Base-by-base conservation (phyloP, 306 rosid genomes). In the Quercus aquifolioides region DNA sequence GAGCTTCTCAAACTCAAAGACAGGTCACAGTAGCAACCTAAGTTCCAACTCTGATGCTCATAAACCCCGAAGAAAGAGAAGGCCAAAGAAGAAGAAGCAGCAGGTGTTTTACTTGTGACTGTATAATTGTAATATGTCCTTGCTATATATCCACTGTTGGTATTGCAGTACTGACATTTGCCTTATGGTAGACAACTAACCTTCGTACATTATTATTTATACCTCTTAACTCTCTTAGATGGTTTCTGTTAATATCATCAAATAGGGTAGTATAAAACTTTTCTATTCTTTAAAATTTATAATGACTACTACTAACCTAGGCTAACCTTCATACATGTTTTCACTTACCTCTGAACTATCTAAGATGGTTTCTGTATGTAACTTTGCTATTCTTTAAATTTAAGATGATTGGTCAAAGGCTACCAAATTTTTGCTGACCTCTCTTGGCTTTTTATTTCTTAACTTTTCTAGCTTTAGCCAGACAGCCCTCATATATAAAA, bases 21-120 rank as follows among this genome's bases (percentile, higher is more conserved):
- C 96, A 12, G 79, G 92, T 80, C 96, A 87, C 46, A 91, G 98
- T 67, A 95, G 99, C 83, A 91, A 89, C 81, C 73, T 95, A 76
- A 95, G 99, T 85, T 95, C 99, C 84, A 95, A 95, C 85, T 95
- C 98, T 31, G 99, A 95, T 85, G 99, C 99, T 73, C 96, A 89
- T 83, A 95, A 95, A 76, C 97, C 99, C 56, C 80, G 92, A 78
- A 90, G 97, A 81, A 95, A 95, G 90, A 89, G 99, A 85, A 93
- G 99, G 86, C 97, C 87, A 71, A 95, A 90, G 89, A 95, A 95
- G 91, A 93, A 90, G 67, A 92, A 90, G 78, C 90, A 90, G 77
- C 96, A 95, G 94, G 98, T 95, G 78, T 33, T n/a, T 80, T 58
- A 60, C 78, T 62, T 77, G 60, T 25, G 49, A 76, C 64, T 30